Evolutionary conservation across 768 basidiomycete species (phyloP).

Genomic region (Lactarius pseudohatsudake): DNA sequence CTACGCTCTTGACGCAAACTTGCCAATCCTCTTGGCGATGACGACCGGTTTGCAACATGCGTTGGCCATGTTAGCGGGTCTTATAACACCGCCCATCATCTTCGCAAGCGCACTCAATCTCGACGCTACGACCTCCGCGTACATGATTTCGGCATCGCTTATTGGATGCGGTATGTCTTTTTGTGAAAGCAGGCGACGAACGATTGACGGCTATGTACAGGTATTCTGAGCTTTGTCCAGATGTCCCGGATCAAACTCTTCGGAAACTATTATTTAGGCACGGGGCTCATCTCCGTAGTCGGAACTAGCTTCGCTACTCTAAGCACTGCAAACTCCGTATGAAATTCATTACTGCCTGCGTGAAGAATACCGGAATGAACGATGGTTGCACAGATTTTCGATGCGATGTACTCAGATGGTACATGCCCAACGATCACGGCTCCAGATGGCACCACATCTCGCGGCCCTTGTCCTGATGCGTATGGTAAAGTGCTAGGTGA

Average conservation of each 20-base stretch:
- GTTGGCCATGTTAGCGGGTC: constrained; percentile 78
- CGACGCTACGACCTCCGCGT: constrained; percentile 58
- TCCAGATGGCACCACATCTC: constrained; percentile 58
- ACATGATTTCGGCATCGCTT: constrained; percentile 79
- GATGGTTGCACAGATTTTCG: constrained; percentile 54
- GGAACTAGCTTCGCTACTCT: constrained; percentile 81
- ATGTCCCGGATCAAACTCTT: constrained; percentile 69
- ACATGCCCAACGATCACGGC: constrained; percentile 63
- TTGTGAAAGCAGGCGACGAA: background rate
- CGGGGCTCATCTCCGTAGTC: constrained; percentile 79
- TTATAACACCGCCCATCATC: constrained; percentile 83
- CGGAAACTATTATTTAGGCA: constrained; percentile 66
- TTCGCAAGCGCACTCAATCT: constrained; percentile 64
- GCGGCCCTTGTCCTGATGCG: constrained; percentile 71
- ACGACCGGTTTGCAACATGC: constrained; percentile 73
- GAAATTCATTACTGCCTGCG: constrained; percentile 28
- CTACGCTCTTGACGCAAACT: constrained; percentile 67
- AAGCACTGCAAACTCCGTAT: constrained; percentile 65
- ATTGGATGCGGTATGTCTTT: constrained; percentile 68
- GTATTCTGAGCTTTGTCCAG: constrained; percentile 74
- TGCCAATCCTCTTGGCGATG: constrained; percentile 73
- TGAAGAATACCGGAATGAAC: background rate
- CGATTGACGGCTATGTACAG: constrained; percentile 36
- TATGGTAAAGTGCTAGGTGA: constrained; percentile 75
- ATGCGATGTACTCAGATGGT: constrained; percentile 74